phyloP scores from a whole-genome alignment of 176 grass and related monocot species.

The Panicum miliaceum region DNA sequence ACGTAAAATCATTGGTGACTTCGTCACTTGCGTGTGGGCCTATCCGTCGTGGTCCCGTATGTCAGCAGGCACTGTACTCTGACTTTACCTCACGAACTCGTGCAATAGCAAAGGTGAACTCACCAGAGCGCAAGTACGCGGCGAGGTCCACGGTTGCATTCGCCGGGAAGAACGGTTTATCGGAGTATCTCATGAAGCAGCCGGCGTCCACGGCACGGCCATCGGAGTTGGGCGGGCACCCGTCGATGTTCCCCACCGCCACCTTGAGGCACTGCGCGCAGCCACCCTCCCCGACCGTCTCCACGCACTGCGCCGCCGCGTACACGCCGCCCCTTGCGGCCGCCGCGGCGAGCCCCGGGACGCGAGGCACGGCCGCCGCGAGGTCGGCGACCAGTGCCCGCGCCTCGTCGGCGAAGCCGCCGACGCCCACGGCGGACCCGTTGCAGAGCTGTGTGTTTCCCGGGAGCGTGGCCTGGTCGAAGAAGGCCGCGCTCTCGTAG shows the following conservation, averaged over 20 bases:
- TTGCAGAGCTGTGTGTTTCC: slow-evolving; percentile 62
- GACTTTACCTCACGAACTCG: no score
- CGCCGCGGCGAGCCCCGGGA: slow-evolving; percentile 48
- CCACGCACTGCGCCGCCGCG: slow-evolving; percentile 72
- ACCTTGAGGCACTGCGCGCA: slow-evolving; percentile 62
- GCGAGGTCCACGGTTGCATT: slow-evolving; percentile 73
- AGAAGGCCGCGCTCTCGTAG: slow-evolving; percentile 72
- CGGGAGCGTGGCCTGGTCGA: slow-evolving; percentile 61
- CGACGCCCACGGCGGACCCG: slow-evolving; percentile 25
- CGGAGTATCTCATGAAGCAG: slow-evolving; percentile 91
- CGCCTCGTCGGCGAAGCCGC: slow-evolving; percentile 39
- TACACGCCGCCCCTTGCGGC: slow-evolving; percentile 55
- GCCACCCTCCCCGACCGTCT: slow-evolving; percentile 54
- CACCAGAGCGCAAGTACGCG: slow-evolving; percentile 66
- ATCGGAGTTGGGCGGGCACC: slow-evolving; percentile 63
- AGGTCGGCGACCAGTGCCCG: slow-evolving; percentile 55
- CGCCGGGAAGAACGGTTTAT: slow-evolving; percentile 60
- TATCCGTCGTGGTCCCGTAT: no score
- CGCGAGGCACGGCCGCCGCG: slow-evolving; percentile 49
- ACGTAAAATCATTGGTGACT: no score
- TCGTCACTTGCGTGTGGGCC: no score
- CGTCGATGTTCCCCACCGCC: slow-evolving; percentile 59
- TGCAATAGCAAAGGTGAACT: slow-evolving; percentile 24
- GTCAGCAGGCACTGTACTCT: no score
- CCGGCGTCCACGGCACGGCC: slow-evolving; percentile 71